These are phyloP conservation scores for Aspergillus quadrilineatus DNA, from an alignment of 2,329 filamentous ascomycete genomes.

Conservation along the genomic window DNA sequence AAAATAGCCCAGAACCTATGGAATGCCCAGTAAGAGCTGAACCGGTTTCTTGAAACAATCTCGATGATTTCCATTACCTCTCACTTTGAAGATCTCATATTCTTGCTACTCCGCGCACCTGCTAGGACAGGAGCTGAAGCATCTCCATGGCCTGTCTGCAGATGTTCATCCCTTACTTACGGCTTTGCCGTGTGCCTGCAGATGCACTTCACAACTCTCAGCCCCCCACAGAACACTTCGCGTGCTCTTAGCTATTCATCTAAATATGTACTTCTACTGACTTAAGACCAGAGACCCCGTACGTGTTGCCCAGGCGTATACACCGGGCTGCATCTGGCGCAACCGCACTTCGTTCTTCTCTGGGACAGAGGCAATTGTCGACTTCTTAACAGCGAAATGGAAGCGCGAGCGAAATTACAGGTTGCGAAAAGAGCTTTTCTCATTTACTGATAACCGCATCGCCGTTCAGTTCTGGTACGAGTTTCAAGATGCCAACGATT, in stretches of 20 bases:
- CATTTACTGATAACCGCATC: constrained; percentile 72
- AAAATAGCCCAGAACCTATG: constrained; percentile 80
- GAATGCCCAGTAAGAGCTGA: constrained; percentile 65
- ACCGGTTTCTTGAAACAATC: neutral
- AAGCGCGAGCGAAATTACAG: constrained; percentile 67
- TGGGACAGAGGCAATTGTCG: constrained; percentile 66
- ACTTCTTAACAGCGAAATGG: constrained; percentile 74
- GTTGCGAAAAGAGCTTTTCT: constrained; percentile 80
- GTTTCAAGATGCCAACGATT: constrained; percentile 65
- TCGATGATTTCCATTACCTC: too few species aligned
- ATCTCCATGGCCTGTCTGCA: neutral
- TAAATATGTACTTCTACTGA: neutral
- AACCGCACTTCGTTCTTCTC: constrained; percentile 70
- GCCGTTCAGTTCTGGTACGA: constrained; percentile 93
- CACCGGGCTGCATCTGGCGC: constrained; percentile 73
- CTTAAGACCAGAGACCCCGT: constrained; percentile 57
- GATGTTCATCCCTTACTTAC: constrained; percentile 5
- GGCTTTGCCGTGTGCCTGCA: neutral
- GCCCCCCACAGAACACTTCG: neutral
- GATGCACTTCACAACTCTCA: neutral
- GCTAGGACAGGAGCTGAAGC: too few species aligned
- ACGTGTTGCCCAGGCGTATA: constrained; percentile 70
- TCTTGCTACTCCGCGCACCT: too few species aligned
- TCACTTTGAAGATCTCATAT: too few species aligned
- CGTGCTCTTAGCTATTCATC: neutral